A percentile compares a stretch with the other conserved stretches of the same genome.
phyloP scores from a whole-genome alignment of 345 rosid species.

The Citrus hindsii region DNA sequence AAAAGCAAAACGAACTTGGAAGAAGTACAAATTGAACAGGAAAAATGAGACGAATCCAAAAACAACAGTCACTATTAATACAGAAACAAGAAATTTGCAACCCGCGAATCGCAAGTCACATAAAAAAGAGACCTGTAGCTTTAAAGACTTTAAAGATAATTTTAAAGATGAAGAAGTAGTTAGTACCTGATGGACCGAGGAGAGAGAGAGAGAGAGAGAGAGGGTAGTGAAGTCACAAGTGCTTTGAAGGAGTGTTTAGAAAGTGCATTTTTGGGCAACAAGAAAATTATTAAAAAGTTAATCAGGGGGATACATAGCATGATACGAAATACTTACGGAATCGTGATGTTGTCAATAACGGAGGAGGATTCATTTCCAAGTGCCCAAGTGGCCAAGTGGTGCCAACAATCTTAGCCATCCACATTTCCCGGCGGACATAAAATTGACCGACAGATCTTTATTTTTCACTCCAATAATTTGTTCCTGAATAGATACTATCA shows the following conservation, averaged over 20 bases:
- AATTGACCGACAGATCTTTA: background rate
- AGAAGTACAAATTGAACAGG: background rate
- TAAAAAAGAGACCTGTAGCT: background rate
- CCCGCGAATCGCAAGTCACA: background rate
- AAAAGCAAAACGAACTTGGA: background rate
- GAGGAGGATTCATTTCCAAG: too few species aligned
- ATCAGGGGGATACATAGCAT: background rate
- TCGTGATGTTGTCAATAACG: too few species aligned
- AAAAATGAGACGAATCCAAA: background rate
- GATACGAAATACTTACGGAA: too few species aligned
- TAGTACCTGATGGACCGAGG: constrained; percentile 7
- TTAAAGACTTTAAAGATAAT: background rate
- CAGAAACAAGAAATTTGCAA: background rate
- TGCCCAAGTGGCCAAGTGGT: too few species aligned
- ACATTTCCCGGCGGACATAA: background rate
- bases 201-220: background rate
- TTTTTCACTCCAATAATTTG: too few species aligned
- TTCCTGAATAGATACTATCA: too few species aligned
- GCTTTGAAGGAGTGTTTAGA: background rate
- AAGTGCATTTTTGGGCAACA: background rate
- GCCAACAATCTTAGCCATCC: background rate
- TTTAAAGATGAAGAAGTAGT: background rate
- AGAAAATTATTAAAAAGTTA: background rate
- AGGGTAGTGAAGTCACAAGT: background rate
- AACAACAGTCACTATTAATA: background rate